Base-by-base conservation (phyloP, 2,329 filamentous ascomycete genomes). In the Hymenoscyphus fructigenus region DNA sequence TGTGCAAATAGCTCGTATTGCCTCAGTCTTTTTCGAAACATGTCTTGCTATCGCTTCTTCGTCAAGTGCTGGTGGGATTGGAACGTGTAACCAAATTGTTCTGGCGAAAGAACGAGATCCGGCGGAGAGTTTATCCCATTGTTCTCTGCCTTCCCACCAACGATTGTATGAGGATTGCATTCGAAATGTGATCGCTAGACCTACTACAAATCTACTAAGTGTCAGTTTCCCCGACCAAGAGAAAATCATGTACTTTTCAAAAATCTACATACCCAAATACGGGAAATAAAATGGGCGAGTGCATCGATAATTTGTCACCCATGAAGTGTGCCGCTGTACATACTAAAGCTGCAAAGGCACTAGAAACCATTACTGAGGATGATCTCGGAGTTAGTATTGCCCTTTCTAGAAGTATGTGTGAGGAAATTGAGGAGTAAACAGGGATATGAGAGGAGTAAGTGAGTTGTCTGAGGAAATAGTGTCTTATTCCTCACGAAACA, bases 101-200 rank as follows among this genome's bases (percentile, higher is more conserved):
- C 66, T 53, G 34, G 66, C 66, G 60, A 67, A 67, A n/a, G 60
- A 61, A n/a, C 66, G 60, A 9, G 66, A 67, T 41, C 38, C 38
- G 2, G 66, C 59, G 15, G 66, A 67, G 50, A 67, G n/a, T 59
- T 57, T 63, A 63, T 67, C 66, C 66, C 66, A 67, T 62, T 67
- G 66, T 34, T 60, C 64, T 17, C 66, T 61, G 7, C 66, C 66
- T 14, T 67, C 66, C 66, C 66, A 67, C 66, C 66, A 67, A 5
- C 66, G 61, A 44, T 56, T 66, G 36, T 67, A 67, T 12, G 66
- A 67, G 9, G 66, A 61, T 65, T 67, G 66, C 66, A 67, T 67
- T n/a, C 66, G 63, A 58, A 67, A 67, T 26, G 66, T 61, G 23
- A 67, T 67, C 1, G 66, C 66, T 9, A 67, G 62, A 59, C 66